Base-by-base conservation (phyloP, 2,329 filamentous ascomycete species). In the Fusarium subglutinans region DNA sequence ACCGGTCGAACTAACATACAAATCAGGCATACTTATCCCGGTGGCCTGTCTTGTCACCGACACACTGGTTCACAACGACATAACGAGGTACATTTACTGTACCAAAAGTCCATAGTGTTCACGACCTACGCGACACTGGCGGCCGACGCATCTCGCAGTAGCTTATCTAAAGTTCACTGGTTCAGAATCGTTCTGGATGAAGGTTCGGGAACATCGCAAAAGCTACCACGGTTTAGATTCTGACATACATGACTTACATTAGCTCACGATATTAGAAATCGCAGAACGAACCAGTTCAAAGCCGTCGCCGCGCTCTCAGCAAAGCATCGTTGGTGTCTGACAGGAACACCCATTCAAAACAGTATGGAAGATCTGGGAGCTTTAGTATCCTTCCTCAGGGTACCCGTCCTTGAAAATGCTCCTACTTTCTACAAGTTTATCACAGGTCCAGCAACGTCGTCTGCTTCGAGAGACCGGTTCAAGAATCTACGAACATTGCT, bases 171-270 rank as follows among this genome's bases (percentile, higher is more conserved):
- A 5, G 14, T 54, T 17, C 17, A 54, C 18, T 54, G 51, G 51
- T 54, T 54, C 18, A 54, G 51, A 7, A n/a, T 54, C 18, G 51
- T 40, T 22, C 1, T 54, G 2, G 51, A 54, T 12, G 51, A 54
- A 38, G 51, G 51, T 54, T 22, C 4, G 44, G 4, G 13, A 47
- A 15, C 6, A 20, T 4, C 24, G 0, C 7, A 1, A 10, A 26
- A 15, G 18, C 18, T 1, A 9, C 11, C 1, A 6, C 17, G 4
- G 0, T 7, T 13, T 13, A 13, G 0, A 13, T 20, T 26, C 43
- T 45, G 0, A 45, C 17, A 6, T 6, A 6, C 0, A 9, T 26
- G 1, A 17, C 0, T 0, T 14, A 0, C 7, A 1, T 17, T n/a
- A 54, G 51, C 51, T 1, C 51, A 40, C 0, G 24, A 40, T 22